Evolutionary conservation across 2,329 filamentous ascomycete species (phyloP), one percentile per base, ranked within the genome.

Genomic region (Penicillium sp.): DNA sequence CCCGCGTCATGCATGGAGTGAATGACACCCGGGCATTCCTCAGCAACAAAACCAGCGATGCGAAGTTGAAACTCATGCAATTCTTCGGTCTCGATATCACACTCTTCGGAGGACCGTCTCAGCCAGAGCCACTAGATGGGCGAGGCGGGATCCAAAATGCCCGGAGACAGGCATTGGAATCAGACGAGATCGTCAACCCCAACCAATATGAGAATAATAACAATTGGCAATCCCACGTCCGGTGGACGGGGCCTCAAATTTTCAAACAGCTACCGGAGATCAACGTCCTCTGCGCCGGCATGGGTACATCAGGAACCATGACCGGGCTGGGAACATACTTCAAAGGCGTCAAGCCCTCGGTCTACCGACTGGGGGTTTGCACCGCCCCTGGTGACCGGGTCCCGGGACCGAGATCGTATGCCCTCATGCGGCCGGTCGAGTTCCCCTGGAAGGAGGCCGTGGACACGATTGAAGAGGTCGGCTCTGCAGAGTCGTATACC

Each of bases 201-300:
- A 81, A 82, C 42, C 82, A 85, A 59, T 85, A 85, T 55, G 79
- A 81, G 22, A 83, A 84, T 45, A 74, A 82, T 14, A 58, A 68
- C 43, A 69, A 70, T 42, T 71, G 68, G 69, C 58, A 63, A 41
- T 61, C 83, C 1, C 83, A 86, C 57, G 67, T 81, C 10, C 77
- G 76, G 21, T 86, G 83, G 83, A 86, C 83, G 0, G 83, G 83
- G 0, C 80, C 82, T 0, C 83, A 85, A 57, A 83, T 86, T 14
- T 71, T 79, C 44, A 76, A 72, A 50, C 83, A 86, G 49, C 63
- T 85, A 0, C 83, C 83, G 0, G 75, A 83, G 43, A 83, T 85
- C 54, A 81, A 78, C 32, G 63, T 85, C 2, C 72, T 85, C 14
- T 84, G 81, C 54, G 77, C 80, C 1, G 80, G 80, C 1, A 80